Evolutionary conservation across 2,329 filamentous ascomycete species (phyloP), one percentile per base, ranked within the genome.

Genomic region (Colletotrichum sp.): DNA sequence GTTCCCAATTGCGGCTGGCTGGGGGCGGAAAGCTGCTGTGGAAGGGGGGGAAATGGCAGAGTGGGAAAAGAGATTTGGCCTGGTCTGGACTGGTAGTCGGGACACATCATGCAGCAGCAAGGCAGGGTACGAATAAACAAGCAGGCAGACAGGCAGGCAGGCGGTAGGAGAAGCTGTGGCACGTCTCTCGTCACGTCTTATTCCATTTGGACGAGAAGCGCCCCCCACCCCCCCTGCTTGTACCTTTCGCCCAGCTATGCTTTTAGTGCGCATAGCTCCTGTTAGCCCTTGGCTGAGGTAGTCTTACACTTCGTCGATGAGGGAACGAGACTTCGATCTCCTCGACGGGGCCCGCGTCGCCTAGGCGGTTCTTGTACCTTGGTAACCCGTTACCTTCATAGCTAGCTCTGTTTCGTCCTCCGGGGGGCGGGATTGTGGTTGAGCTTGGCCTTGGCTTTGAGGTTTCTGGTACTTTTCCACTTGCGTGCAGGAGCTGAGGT

Each of bases 271-370:
- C 65, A 70, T 73, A 52, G 71, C 66, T 66, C 34, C 12, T 21
- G n/a, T 30, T 59, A 16, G 26, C 24, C 26, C 28, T 62, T 26
- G 55, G 55, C 72, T 36, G 34, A 69, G 64, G 49, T 39, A 52
- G 30, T 32, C 15, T 30, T 59, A 15, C 57, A 44, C 34, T 32
- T 63, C 59, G 30, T 34, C 74, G 74, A 76, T 76, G 74, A 69
- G 60, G 64, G 70, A 74, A 76, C 59, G 74, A 74, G 74, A 76
- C 74, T 49, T 74, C 65, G 74, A 76, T 76, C 72, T 76, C 72
- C n/a, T 52, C 44, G n/a, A 21, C 44, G 16, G 21, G 71, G 26
- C 57, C 69, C n/a, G 21, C 65, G 60, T 66, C 15, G 21, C 24
- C 59, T n/a, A 52, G 44, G 44, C n/a, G n/a, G 44, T 21, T 52